Percentiles rank a stretch among this genome's conserved stretches.
These are phyloP conservation scores for Graphilbum sp. DNA, from an alignment of 2,329 filamentous ascomycete genomes.

Conservation along the genomic window DNA sequence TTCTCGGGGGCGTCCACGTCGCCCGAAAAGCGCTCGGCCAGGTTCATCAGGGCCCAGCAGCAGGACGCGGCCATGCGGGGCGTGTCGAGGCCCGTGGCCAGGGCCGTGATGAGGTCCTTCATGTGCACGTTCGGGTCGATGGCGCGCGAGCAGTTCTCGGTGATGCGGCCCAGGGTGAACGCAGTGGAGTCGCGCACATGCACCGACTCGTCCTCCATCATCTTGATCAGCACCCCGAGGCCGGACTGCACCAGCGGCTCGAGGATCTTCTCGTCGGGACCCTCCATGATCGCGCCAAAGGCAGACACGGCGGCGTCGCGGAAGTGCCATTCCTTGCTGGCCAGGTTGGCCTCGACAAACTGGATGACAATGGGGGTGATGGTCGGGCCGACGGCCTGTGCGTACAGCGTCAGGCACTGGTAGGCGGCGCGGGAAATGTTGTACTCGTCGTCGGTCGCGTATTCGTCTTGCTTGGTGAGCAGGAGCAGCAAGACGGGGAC, in stretches of 20 bases:
- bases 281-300: slow-evolving; percentile 98
- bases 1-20: slow-evolving; percentile 65
- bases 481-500: slow-evolving; percentile 79
- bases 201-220: slow-evolving; percentile 80
- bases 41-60: slow-evolving; percentile 98
- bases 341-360: slow-evolving; percentile 85
- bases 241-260: slow-evolving; percentile 94
- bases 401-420: slow-evolving; percentile 89
- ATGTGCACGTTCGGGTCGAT: slow-evolving; percentile 77
- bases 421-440: slow-evolving; percentile 91
- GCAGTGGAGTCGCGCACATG: slow-evolving; percentile 93
- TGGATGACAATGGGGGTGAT: slow-evolving; percentile 74
- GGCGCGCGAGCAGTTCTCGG: slow-evolving; percentile 78
- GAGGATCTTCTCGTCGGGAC: slow-evolving; percentile 79
- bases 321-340: slow-evolving; percentile 83
- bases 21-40: slow-evolving; percentile 87
- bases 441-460: slow-evolving; percentile 93
- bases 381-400: slow-evolving; percentile 72
- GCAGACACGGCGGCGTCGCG: slow-evolving; percentile 93
- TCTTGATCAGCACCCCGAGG: slow-evolving; percentile 71
- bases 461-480: slow-evolving; percentile 93
- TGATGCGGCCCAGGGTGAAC: slow-evolving; percentile 90
- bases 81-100: slow-evolving; percentile 83
- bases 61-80: slow-evolving; percentile 96
- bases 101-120: slow-evolving; percentile 66